Evolutionary conservation across 2,329 filamentous ascomycete species (phyloP), one percentile per base, ranked within the genome.

Genomic region (Aotearoamyces nothofagi): DNA sequence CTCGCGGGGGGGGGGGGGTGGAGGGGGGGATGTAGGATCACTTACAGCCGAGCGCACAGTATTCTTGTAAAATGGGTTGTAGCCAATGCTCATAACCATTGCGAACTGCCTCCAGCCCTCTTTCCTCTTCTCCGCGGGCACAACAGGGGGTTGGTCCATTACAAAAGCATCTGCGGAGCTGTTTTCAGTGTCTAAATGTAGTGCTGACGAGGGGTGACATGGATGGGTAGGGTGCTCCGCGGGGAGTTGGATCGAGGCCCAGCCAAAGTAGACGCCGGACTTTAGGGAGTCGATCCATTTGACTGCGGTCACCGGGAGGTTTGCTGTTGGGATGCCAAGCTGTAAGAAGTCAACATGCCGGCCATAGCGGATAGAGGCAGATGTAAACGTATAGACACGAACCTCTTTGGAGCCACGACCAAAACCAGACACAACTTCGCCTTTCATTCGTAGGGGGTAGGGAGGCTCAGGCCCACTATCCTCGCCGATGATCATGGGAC

Each of bases 21-120:
- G 11, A 19, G 22, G 26, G 9, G 9, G 5, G n/a, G 5, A 8
- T 9, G 3, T 5, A 10, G 23, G 24, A n/a, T 16, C 5, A 57
- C 55, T 23, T 53, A 61, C 65, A 48, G 90, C 84, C 37, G 71
- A 82, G 37, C 82, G 75, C 26, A 81, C 72, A 4, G 67, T 75
- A 63, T 98, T 96, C 52, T 86, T 84, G 66, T 93, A 98, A 57
- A 86, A 96, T 0, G 90, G 90, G 55, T 96, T 98, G 67, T 86
- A 96, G 24, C 90, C 90, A 40, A 94, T 87, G 36, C 74, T 82
- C 76, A 94, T 80, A 40, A 92, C 84, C 67, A 92, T 90, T 1
- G 82, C 82, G 53, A 77, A 82, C 32, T 90, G 60, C 24, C 49
- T 45, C 44, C 43, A 55, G 23, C 37, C 31, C 19, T 36, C 32